Percentiles rank a stretch among this genome's conserved stretches.
phyloP scores from a whole-genome alignment of 495 filamentous ascomycete species.

The Parathielavia appendiculata region DNA sequence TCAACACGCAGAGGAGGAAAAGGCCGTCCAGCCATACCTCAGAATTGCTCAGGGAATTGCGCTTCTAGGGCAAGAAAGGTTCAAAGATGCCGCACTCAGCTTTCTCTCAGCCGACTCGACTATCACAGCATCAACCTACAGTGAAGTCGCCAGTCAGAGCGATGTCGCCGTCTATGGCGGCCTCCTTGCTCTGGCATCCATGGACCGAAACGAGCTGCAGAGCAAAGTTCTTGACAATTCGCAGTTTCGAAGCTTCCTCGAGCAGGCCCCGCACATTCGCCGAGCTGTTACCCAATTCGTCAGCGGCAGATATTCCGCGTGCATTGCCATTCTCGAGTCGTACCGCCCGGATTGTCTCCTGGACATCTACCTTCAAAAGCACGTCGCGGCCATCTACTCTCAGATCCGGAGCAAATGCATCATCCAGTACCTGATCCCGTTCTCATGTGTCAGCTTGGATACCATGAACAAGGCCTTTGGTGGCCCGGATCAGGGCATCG shows the following conservation, averaged over 20 bases:
- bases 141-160: conserved; percentile 71
- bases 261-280: conserved; percentile 90
- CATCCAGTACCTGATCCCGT: conserved; percentile 80
- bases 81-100: conserved; percentile 62
- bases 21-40: conserved; percentile 56
- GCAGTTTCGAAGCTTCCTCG: conserved; percentile 79
- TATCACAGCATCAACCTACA: conserved; percentile 53
- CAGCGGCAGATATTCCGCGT: conserved; percentile 77
- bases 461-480: conserved; percentile 64
- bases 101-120: conserved; percentile 59
- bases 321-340: conserved; percentile 72
- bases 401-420: conserved; percentile 84
- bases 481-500: conserved; percentile 53
- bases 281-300: conserved; percentile 85
- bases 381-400: conserved; percentile 63
- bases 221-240: conserved; percentile 68
- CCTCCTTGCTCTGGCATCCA: conserved; percentile 82
- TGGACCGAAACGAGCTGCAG: conserved; percentile 75
- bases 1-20: conserved; percentile 53
- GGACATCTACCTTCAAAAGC: conserved; percentile 78
- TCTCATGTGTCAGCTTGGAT: conserved; percentile 65
- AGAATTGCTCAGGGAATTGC: conserved; percentile 64
- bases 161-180: conserved; percentile 91
- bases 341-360: conserved; percentile 82
- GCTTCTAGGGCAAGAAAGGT: conserved; percentile 59